Base-by-base conservation (phyloP, 1,284 basidiomycete genomes). In the Apiotrichum sp. region DNA sequence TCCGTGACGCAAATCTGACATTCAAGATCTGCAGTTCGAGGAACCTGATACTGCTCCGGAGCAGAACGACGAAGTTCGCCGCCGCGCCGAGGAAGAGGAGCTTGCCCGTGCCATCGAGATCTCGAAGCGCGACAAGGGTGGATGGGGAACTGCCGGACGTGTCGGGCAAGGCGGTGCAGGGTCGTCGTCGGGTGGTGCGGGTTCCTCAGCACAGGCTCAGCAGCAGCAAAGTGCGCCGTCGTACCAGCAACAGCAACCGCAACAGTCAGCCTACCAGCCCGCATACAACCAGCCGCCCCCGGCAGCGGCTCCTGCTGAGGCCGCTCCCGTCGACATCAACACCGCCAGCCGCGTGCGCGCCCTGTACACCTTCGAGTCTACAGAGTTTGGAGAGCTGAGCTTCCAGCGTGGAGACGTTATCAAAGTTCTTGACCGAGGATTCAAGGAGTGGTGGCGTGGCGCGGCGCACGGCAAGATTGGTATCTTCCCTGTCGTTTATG, bases 371-470 rank as follows among this genome's bases (percentile, higher is more conserved):
- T 99, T 98, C 68, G 84, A 88, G 46, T 87, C 93, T 0, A 85
- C 86, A 0, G 92, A 96, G 70, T 82, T 86, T 0, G 95, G 93
- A 11, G 96, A 98, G 75, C 81, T 99, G 5, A 85, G 86, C 1
- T 97, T 99, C 71, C 85, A 89, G 55, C 88, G 89, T 64, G 96
- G 93, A 3, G 96, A 98, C 67, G 80, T 97, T 52, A 93, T 98
- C 78, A 93, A 93, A 65, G 95, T 98, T 13, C 85, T 98, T 9
- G 93, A 98, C 73, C 84, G 90, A 43, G 89, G 88, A 32, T 97
- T 97, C 77, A 88, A 93, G 68, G 92, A 98, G 72, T 99, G 96
- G 96, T 98, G 95, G 93, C 80, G 91, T 47, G 96, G 96, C 2
- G 93, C 98, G 65, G 77, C 93, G 41, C 88, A 88, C 65, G 93